phyloP scores from a whole-genome alignment of 768 basidiomycete species.

The Postia placenta region DNA sequence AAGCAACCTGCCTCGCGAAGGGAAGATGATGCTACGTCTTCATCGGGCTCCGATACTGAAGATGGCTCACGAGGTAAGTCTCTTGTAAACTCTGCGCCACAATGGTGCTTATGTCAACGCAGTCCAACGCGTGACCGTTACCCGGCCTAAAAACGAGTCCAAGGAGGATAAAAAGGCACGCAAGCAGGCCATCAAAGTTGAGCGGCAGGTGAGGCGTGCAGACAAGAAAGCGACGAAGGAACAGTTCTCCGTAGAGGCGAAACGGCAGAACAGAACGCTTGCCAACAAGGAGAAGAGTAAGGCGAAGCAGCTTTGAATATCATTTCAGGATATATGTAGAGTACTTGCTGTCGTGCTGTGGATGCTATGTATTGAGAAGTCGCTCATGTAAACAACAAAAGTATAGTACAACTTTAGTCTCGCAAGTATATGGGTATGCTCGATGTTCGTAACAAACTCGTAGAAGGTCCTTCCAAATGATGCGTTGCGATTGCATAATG shows the following conservation, averaged over 20 bases:
- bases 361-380: too few species aligned
- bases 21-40: slow-evolving; percentile 4
- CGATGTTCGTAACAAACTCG: too few species aligned
- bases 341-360: too few species aligned
- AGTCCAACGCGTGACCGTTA: slow-evolving; percentile 43
- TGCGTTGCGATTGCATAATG: too few species aligned
- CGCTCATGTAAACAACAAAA: too few species aligned
- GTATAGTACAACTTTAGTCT: too few species aligned
- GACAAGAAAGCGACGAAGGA: slow-evolving; percentile 67
- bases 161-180: slow-evolving; percentile 68
- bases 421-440: neutral
- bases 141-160: slow-evolving; percentile 70
- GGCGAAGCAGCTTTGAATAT: slow-evolving; percentile 24
- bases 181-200: slow-evolving; percentile 63
- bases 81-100: neutral
- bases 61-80: slow-evolving; percentile 22
- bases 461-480: too few species aligned
- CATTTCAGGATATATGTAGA: too few species aligned
- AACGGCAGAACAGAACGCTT: slow-evolving; percentile 47
- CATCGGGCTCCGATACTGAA: slow-evolving; percentile 24
- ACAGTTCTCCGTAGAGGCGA: slow-evolving; percentile 56
- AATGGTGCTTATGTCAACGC: slow-evolving; percentile 5
- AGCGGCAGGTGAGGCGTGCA: slow-evolving; percentile 54
- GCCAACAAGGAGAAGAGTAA: slow-evolving; percentile 36
- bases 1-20: slow-evolving; percentile 11